Conservation (phyloP, 2,329 filamentous ascomycete species). For the Penicillium sp. region DNA sequence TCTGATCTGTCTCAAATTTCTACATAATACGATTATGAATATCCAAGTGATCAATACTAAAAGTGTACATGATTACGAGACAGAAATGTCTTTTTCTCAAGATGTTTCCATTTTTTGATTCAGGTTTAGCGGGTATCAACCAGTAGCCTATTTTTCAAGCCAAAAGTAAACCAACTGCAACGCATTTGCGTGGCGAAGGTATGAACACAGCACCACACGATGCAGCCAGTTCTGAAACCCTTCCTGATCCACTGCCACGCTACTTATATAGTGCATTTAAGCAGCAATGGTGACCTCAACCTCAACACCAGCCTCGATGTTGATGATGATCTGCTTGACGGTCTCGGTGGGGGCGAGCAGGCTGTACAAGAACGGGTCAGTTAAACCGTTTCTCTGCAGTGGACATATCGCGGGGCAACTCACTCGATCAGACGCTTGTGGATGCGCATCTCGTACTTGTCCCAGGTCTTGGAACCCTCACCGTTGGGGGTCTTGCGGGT, state of each 20-base stretch:
- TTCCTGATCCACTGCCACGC: slow-evolving; percentile 22
- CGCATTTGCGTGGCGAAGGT: background rate
- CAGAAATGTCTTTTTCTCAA: slow-evolving; percentile 15
- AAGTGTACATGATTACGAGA: background rate
- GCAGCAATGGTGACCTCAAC: slow-evolving; percentile 51
- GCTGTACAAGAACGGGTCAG: slow-evolving; percentile 42
- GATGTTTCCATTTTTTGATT: slow-evolving; percentile 31
- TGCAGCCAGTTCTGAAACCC: slow-evolving; percentile 17
- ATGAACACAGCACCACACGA: slow-evolving; percentile 14
- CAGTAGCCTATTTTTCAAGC: slow-evolving; percentile 1
- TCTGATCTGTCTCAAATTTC: too few species aligned
- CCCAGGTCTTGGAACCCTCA: slow-evolving; percentile 99
- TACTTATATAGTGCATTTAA: slow-evolving; percentile 32
- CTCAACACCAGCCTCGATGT: slow-evolving; percentile 51
- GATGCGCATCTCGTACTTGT: slow-evolving; percentile 97
- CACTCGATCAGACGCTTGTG: slow-evolving; percentile 97
- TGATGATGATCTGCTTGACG: slow-evolving; percentile 51
- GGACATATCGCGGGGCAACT: slow-evolving; percentile 32
- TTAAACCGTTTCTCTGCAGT: background rate
- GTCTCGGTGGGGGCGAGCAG: slow-evolving; percentile 92
- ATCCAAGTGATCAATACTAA: too few species aligned
- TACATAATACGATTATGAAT: background rate
- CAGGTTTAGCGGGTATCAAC: slow-evolving; percentile 32
- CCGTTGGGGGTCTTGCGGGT: slow-evolving; percentile 99
- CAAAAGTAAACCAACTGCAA: slow-evolving; percentile 7